Conservation (phyloP, 345 rosid genomes). For the Citrus medica region DNA sequence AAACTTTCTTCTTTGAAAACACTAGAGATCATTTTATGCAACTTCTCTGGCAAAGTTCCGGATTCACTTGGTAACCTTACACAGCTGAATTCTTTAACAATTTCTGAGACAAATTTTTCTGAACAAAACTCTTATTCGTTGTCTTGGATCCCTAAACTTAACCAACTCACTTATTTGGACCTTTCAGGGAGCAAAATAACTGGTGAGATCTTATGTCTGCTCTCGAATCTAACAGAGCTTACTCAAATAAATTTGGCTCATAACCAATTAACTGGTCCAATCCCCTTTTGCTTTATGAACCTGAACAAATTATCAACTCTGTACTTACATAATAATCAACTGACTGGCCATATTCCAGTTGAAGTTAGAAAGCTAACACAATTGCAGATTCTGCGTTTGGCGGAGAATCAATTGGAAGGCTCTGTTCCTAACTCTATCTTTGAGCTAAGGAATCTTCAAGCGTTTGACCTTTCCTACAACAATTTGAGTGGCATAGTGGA, state of each 20-base stretch:
- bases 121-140: not conserved
- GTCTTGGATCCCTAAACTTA: not conserved
- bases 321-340: not conserved
- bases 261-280: constrained; percentile 13
- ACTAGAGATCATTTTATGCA: not conserved
- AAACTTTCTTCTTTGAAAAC: not conserved
- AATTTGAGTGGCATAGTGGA: constrained; percentile 8
- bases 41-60: constrained; percentile 1
- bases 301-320: not conserved
- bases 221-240: constrained; percentile 1
- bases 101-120: not conserved
- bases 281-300: constrained; percentile 9
- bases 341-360: not conserved
- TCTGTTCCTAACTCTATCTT: not conserved
- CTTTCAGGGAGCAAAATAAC: not conserved
- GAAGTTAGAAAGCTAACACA: not conserved
- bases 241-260: not conserved
- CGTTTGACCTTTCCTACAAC: not conserved
- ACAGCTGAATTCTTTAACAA: not conserved
- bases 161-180: not conserved
- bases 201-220: not conserved
- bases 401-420: not conserved
- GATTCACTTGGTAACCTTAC: not conserved
- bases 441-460: not conserved
- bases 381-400: not conserved